These are phyloP conservation scores for Exophiala lecanii-corni DNA, from an alignment of 2,329 filamentous ascomycete genomes.

Conservation along the genomic window DNA sequence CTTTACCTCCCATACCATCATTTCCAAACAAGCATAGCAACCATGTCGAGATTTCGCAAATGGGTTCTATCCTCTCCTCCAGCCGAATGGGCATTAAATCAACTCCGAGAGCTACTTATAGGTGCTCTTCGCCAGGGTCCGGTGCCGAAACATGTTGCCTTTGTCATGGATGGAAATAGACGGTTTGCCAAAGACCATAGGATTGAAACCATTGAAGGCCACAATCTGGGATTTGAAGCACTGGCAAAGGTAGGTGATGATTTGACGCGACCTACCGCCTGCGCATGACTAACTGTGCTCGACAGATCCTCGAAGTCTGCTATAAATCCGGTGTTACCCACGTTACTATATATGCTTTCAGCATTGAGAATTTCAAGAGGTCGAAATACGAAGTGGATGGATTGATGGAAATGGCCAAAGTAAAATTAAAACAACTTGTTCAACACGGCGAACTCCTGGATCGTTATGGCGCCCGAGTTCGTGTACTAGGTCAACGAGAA, in stretches of 20 bases:
- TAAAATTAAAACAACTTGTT: slow-evolving; percentile 84
- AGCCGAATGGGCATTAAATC: slow-evolving; percentile 78
- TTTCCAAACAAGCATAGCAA: neutral
- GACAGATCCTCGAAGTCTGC: slow-evolving; percentile 87
- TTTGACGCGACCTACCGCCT: slow-evolving; percentile 34
- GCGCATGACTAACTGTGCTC: neutral
- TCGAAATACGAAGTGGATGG: slow-evolving; percentile 95
- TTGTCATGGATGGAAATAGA: slow-evolving; percentile 98
- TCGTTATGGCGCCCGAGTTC: slow-evolving; percentile 81
- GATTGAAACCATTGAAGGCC: slow-evolving; percentile 94
- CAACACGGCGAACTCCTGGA: slow-evolving; percentile 92
- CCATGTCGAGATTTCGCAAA: slow-evolving; percentile 45
- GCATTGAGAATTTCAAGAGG: slow-evolving; percentile 97
- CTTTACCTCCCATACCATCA: neutral
- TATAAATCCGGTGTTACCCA: slow-evolving; percentile 97
- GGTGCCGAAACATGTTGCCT: slow-evolving; percentile 93
- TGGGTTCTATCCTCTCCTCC: slow-evolving; percentile 88
- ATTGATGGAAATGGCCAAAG: slow-evolving; percentile 95
- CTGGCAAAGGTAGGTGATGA: slow-evolving; percentile 63
- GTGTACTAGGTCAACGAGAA: slow-evolving; percentile 78
- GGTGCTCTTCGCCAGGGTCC: slow-evolving; percentile 84
- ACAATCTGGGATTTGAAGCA: slow-evolving; percentile 93
- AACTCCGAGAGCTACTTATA: slow-evolving; percentile 78
- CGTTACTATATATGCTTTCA: slow-evolving; percentile 97
- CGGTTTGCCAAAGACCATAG: slow-evolving; percentile 84